A percentile compares a stretch with the other conserved stretches of the same genome.
Evolutionary conservation across 108 stramenopile genomes (phyloP).

Genomic region (Skeletonema marinoi): DNA sequence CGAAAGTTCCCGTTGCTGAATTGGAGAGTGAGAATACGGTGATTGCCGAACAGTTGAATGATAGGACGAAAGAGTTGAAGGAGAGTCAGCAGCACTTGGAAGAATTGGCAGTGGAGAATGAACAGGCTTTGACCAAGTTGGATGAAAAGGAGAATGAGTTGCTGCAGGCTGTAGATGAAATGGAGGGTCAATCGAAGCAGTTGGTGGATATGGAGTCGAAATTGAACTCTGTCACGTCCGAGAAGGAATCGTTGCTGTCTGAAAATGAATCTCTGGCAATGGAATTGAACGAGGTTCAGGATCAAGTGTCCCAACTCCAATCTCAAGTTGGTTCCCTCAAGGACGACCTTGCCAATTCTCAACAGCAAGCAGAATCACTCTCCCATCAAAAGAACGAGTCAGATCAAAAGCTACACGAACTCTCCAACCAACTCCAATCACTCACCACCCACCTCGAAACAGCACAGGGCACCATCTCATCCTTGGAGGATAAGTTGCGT

Average conservation of each 20-base stretch:
- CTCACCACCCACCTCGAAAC: slow-evolving; percentile 15
- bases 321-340: slow-evolving; percentile 6
- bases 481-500: slow-evolving; percentile 21
- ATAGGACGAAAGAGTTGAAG: background rate
- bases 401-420: slow-evolving; percentile 20
- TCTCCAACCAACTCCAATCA: slow-evolving; percentile 27
- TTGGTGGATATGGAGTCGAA: background rate
- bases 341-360: slow-evolving; percentile 20
- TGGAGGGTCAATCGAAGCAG: background rate
- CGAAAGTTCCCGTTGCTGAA: slow-evolving; percentile 3
- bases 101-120: slow-evolving; percentile 34
- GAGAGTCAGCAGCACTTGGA: slow-evolving; percentile 15
- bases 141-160: slow-evolving; percentile 16
- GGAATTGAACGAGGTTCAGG: slow-evolving; percentile 14
- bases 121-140: slow-evolving; percentile 16
- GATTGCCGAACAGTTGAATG: slow-evolving; percentile 3
- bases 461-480: slow-evolving; percentile 18
- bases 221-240: background rate
- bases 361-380: slow-evolving; percentile 19
- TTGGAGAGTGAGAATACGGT: slow-evolving; percentile 16
- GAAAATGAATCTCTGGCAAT: slow-evolving; percentile 41
- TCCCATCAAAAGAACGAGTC: slow-evolving; percentile 8
- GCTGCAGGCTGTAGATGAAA: background rate
- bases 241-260: background rate
- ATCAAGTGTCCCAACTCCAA: slow-evolving; percentile 14